Conservation (phyloP, 164 flowering plant species). For the Euptelea pleiosperma region DNA sequence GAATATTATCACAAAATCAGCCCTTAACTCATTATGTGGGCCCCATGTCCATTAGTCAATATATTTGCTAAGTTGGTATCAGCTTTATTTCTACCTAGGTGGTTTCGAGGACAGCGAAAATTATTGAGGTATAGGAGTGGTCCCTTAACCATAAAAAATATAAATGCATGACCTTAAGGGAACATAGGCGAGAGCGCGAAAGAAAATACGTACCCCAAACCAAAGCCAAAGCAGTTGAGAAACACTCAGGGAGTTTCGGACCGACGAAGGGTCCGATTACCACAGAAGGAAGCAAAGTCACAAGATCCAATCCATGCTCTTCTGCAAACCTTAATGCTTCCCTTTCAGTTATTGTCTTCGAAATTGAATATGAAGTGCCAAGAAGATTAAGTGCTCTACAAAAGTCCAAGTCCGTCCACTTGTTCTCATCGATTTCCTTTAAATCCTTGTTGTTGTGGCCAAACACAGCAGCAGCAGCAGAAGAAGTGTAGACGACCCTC, state of each 20-base stretch:
- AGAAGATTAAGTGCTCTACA: not conserved
- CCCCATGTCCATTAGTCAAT: too few species aligned
- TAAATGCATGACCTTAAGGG: too few species aligned
- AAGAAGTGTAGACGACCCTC: constrained; percentile 41
- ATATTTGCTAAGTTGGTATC: too few species aligned
- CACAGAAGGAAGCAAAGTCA: constrained; percentile 31
- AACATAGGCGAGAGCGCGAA: not conserved
- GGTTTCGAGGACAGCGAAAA: too few species aligned
- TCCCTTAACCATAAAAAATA: not conserved
- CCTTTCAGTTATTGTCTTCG: constrained; percentile 43
- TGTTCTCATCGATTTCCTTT: constrained; percentile 32
- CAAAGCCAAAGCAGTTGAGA: constrained; percentile 24
- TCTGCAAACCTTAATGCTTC: constrained; percentile 41
- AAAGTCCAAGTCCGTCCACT: constrained; percentile 40
- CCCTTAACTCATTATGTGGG: too few species aligned
- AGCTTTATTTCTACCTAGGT: too few species aligned
- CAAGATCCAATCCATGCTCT: constrained; percentile 36
- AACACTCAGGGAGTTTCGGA: constrained; percentile 26
- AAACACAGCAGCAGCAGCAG: constrained; percentile 21
- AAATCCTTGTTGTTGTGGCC: not conserved
- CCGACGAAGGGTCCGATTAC: constrained; percentile 38
- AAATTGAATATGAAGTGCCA: constrained; percentile 22
- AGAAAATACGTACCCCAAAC: constrained; percentile 23
- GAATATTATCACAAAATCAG: too few species aligned
- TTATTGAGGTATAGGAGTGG: too few species aligned